Percentiles rank a stretch among this genome's conserved stretches.
These are phyloP conservation scores for Aphanomyces invadans DNA, from an alignment of 352 stramenopile species.

Conservation along the genomic window DNA sequence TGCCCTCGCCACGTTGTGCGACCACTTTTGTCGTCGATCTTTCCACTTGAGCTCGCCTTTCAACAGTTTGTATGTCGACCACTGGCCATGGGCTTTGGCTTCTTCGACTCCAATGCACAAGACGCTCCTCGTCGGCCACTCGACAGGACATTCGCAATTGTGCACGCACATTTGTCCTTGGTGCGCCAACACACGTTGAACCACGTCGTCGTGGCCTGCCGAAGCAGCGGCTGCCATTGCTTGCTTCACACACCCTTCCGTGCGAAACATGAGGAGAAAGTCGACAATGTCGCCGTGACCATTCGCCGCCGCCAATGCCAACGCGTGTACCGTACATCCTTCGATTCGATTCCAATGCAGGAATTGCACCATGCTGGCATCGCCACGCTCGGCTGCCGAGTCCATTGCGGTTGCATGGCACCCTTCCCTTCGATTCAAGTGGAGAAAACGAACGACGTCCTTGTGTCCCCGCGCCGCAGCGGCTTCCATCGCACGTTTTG, in stretches of 20 bases:
- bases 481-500: neutral
- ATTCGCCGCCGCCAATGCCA: neutral
- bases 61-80: neutral
- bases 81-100: neutral
- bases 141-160: neutral
- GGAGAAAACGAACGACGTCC: neutral
- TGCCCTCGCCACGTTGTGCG: neutral
- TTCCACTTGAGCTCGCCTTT: neutral
- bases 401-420: slow-evolving; percentile 1
- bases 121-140: neutral
- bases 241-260: neutral
- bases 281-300: neutral
- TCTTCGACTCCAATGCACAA: neutral
- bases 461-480: neutral
- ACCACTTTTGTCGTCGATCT: neutral
- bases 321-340: neutral
- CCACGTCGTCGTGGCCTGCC: neutral
- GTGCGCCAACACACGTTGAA: neutral
- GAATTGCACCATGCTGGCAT: slow-evolving; percentile 10
- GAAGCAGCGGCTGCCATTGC: neutral
- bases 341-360: neutral
- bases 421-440: neutral
- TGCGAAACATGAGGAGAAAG: neutral
- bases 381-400: neutral
- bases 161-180: neutral